Percentiles rank a stretch among this genome's conserved stretches.
Evolutionary conservation across 2,329 filamentous ascomycete genomes (phyloP).

Genomic region (Xylaria digitata): DNA sequence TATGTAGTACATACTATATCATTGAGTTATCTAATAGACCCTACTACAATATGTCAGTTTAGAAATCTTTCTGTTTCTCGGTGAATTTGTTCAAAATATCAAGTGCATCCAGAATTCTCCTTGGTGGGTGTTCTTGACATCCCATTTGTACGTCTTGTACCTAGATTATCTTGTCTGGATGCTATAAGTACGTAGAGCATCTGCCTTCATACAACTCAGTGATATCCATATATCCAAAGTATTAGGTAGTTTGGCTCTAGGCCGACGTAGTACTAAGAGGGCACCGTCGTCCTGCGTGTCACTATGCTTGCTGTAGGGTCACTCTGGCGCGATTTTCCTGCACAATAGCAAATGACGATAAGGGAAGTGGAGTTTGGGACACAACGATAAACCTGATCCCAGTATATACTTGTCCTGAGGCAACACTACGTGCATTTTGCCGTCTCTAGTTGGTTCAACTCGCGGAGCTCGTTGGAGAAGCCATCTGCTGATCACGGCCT

Average conservation of each 20-base stretch:
- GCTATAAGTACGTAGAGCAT: not conserved
- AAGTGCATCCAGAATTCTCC: not conserved
- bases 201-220: not conserved
- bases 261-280: not conserved
- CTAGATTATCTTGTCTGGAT: not conserved
- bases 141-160: not conserved
- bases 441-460: not conserved
- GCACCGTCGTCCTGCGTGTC: not conserved
- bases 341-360: not conserved
- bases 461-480: not conserved
- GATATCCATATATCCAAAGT: not conserved
- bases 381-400: not conserved
- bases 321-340: not conserved
- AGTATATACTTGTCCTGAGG: not conserved
- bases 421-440: not conserved
- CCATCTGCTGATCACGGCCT: not conserved
- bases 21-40: not conserved
- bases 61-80: not conserved
- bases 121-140: not conserved
- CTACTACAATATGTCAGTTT: not conserved
- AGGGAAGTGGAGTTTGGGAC: not conserved
- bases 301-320: not conserved
- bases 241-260: not conserved
- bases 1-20: too few species aligned
- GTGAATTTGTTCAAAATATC: not conserved